Evolutionary conservation across 192 early-diverging fungal genomes (phyloP).

Genomic region (Coemansia sp.): DNA sequence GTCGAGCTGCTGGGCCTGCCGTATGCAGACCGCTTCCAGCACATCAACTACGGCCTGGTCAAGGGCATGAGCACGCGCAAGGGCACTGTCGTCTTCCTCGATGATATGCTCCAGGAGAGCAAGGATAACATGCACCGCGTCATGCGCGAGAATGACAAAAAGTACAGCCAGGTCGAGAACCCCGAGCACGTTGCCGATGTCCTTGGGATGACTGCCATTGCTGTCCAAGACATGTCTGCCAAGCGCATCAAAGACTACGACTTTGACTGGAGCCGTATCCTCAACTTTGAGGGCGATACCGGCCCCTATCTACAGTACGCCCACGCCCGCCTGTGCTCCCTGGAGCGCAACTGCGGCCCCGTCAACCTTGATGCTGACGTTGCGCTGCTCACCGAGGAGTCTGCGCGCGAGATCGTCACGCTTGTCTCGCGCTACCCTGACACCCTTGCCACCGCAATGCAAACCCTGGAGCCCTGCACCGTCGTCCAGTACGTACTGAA

Average conservation of each 20-base stretch:
- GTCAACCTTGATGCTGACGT: slow-evolving; percentile 69
- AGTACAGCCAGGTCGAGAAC: slow-evolving; percentile 81
- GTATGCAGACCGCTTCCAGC: slow-evolving; percentile 78
- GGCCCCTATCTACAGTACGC: slow-evolving; percentile 99
- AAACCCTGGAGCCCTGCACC: slow-evolving; percentile 78
- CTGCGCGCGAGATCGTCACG: slow-evolving; percentile 70
- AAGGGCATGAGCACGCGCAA: slow-evolving; percentile 94
- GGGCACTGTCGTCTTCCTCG: slow-evolving; percentile 92
- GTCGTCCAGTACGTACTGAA: slow-evolving; percentile 84
- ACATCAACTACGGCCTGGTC: slow-evolving; percentile 95
- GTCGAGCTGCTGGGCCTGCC: slow-evolving; percentile 78
- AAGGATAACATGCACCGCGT: slow-evolving; percentile 88
- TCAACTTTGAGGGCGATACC: slow-evolving; percentile 96
- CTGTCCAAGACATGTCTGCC: slow-evolving; percentile 88
- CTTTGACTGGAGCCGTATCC: slow-evolving; percentile 89
- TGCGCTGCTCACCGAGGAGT: slow-evolving; percentile 65
- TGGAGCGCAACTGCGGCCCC: slow-evolving; percentile 76
- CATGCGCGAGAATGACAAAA: slow-evolving; percentile 84
- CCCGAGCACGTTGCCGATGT: slow-evolving; percentile 80
- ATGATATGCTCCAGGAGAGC: slow-evolving; percentile 87
- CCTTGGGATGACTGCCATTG: slow-evolving; percentile 90
- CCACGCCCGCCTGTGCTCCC: slow-evolving; percentile 94
- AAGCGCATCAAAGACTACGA: slow-evolving; percentile 93
- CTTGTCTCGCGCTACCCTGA: slow-evolving; percentile 85
- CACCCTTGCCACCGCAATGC: slow-evolving; percentile 64